phyloP scores from a whole-genome alignment of 2,329 filamentous ascomycete species.

The Claviceps paspali region DNA sequence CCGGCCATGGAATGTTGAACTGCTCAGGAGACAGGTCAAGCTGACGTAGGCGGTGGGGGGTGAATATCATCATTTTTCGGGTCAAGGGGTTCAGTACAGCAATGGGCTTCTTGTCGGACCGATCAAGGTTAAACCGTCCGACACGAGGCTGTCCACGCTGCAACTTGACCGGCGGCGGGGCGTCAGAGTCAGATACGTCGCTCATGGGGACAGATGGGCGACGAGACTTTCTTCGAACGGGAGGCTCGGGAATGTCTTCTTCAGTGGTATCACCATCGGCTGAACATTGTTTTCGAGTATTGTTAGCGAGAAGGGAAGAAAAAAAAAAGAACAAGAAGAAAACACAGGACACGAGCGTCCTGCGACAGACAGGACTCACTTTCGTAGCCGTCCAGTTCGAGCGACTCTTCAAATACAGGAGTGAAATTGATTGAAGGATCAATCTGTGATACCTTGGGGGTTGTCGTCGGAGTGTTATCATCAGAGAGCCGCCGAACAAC shows the following conservation, averaged over 20 bases:
- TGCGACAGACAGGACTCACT: constrained; percentile 30
- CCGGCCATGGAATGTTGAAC: constrained; percentile 33
- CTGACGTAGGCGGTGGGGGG: constrained; percentile 31
- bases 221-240: constrained; percentile 31
- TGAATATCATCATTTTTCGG: constrained; percentile 49
- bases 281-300: constrained; percentile 13
- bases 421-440: constrained; percentile 12
- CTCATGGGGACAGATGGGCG: constrained; percentile 21
- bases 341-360: constrained; percentile 2
- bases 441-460: constrained; percentile 21
- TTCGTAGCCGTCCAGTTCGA: constrained; percentile 42
- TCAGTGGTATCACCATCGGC: constrained; percentile 48
- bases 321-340: background rate
- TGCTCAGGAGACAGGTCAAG: constrained; percentile 40
- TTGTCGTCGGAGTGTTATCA: constrained; percentile 27
- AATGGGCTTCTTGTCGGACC: constrained; percentile 39
- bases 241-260: constrained; percentile 38
- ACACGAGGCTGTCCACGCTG: constrained; percentile 37
- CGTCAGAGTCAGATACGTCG: constrained; percentile 36
- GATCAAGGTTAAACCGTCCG: constrained; percentile 39
- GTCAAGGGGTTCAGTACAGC: constrained; percentile 42
- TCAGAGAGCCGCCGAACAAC: constrained; percentile 22
- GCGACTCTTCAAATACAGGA: constrained; percentile 18
- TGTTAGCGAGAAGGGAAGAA: constrained; percentile 7
- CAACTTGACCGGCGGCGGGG: constrained; percentile 28